Evolutionary conservation across 345 rosid genomes (phyloP).

Genomic region (Pistacia integerrima): DNA sequence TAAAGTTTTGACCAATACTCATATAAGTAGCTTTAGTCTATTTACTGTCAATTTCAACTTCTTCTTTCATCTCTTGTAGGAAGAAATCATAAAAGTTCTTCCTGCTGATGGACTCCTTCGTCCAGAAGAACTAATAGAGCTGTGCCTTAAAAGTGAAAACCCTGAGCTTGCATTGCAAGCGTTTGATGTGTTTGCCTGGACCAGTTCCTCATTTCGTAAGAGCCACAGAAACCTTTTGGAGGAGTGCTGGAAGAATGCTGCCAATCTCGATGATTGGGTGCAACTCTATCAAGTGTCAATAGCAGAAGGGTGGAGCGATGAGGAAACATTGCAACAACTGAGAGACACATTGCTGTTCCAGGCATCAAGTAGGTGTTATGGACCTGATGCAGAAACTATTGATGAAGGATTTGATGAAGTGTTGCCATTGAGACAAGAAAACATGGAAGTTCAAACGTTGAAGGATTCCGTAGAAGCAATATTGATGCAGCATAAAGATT

Average conservation of each 20-base stretch:
- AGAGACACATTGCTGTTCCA: conserved; percentile 68
- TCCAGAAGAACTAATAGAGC: conserved; percentile 74
- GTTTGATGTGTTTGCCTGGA: conserved; percentile 90
- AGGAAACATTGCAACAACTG: conserved; percentile 69
- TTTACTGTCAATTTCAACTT: background rate
- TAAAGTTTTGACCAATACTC: background rate
- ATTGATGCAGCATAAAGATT: conserved; percentile 83
- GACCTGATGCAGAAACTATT: conserved; percentile 56
- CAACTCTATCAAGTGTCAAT: conserved; percentile 57
- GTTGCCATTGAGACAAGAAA: conserved; percentile 67
- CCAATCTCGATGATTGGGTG: conserved; percentile 80
- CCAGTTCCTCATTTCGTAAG: conserved; percentile 73
- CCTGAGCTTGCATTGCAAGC: conserved; percentile 56
- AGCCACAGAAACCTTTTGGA: conserved; percentile 71
- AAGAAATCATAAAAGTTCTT: conserved; percentile 55
- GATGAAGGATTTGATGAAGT: conserved; percentile 71
- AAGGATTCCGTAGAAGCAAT: conserved; percentile 71
- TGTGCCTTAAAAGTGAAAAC: conserved; percentile 60
- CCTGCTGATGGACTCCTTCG: conserved; percentile 50
- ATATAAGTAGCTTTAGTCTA: background rate
- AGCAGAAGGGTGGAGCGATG: conserved; percentile 86
- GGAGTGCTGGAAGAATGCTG: conserved; percentile 91
- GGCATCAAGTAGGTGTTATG: conserved; percentile 75
- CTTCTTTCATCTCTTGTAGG: conserved; percentile 42
- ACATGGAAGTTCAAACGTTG: conserved; percentile 23